Conservation (phyloP, 805 yeast species). For the Candida mattraensis region DNA sequence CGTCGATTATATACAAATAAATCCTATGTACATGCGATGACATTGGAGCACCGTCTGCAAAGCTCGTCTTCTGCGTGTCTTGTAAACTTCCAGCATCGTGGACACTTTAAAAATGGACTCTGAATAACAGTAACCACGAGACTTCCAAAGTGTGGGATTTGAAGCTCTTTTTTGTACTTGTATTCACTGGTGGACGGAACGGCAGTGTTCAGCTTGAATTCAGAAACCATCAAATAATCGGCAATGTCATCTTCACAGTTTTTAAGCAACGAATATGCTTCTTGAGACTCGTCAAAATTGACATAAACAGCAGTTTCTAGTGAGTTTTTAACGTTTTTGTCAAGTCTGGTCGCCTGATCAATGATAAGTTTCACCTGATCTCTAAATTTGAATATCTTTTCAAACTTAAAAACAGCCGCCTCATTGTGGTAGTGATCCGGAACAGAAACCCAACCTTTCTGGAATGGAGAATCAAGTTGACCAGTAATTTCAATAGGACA, state of each 20-base stretch:
- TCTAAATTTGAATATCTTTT: conserved; percentile 45
- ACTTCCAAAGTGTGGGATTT: conserved; percentile 28
- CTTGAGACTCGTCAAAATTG: conserved; percentile 13
- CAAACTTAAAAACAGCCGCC: conserved; percentile 48
- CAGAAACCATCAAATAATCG: conserved; percentile 65
- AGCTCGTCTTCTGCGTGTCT: conserved; percentile 50
- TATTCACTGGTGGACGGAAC: conserved; percentile 12
- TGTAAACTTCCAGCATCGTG: conserved; percentile 89
- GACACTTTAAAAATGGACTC: conserved; percentile 60
- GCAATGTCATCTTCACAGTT: conserved; percentile 44
- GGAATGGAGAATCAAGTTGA: conserved; percentile 44
- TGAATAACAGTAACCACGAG: conserved; percentile 39
- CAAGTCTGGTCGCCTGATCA: conserved; percentile 56
- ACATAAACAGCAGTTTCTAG: conserved; percentile 55
- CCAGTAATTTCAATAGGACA: conserved; percentile 37
- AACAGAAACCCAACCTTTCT: conserved; percentile 41
- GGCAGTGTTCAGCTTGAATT: conserved; percentile 39
- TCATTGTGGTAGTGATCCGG: conserved; percentile 41
- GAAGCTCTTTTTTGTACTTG: conserved; percentile 32
- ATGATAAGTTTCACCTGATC: conserved; percentile 49
- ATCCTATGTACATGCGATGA: conserved; percentile 25
- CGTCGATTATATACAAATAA: conserved; percentile 2
- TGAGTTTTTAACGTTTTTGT: conserved; percentile 52
- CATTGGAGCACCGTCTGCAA: conserved; percentile 65
- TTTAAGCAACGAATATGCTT: conserved; percentile 18